Conservation (phyloP, 768 basidiomycete species). For the Leucocoprinus leucothites region DNA sequence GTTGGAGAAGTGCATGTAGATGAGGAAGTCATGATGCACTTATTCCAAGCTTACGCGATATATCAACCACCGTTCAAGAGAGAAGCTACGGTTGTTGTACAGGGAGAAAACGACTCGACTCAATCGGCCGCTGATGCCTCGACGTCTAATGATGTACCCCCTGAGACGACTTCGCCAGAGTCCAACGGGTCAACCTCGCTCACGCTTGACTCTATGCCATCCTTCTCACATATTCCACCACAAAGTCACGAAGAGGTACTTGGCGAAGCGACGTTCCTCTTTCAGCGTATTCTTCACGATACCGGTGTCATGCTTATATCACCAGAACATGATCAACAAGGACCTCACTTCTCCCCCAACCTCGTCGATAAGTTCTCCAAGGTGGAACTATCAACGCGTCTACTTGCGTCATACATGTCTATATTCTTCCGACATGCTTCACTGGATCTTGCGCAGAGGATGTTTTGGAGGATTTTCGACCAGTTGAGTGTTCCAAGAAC, state of each 20-base stretch:
- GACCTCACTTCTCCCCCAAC: constrained; percentile 9
- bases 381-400: constrained; percentile 55
- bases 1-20: constrained; percentile 36
- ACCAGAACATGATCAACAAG: background rate
- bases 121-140: background rate
- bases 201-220: constrained; percentile 16
- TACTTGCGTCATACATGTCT: constrained; percentile 80
- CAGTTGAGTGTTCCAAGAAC: constrained; percentile 41
- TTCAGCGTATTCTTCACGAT: constrained; percentile 49
- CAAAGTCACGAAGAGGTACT: constrained; percentile 73
- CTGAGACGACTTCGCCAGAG: background rate
- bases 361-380: constrained; percentile 42
- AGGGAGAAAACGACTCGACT: constrained; percentile 16
- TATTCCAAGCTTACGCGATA: constrained; percentile 86
- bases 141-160: background rate
- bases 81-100: constrained; percentile 41
- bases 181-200: background rate
- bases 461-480: constrained; percentile 51
- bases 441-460: constrained; percentile 43
- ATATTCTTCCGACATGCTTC: constrained; percentile 60
- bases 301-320: background rate
- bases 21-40: constrained; percentile 72
- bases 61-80: constrained; percentile 72
- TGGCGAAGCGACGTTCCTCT: constrained; percentile 64
- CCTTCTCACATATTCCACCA: constrained; percentile 60